Conservation (phyloP, 2,329 filamentous ascomycete genomes). For the Cladophialophora yegresii region DNA sequence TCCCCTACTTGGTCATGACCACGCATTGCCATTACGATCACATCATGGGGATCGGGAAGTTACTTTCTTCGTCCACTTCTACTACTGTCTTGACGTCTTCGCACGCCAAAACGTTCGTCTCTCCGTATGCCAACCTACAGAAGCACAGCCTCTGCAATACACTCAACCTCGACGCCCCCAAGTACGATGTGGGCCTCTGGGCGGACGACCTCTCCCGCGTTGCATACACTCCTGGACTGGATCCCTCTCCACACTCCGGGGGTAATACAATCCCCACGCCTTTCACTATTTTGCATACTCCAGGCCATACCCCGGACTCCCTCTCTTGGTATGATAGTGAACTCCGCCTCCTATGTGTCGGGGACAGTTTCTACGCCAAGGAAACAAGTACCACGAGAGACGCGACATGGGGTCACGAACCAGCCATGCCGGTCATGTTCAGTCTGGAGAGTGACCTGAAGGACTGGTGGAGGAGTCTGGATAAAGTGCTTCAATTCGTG, state of each 20-base stretch:
- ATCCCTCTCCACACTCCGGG: background rate
- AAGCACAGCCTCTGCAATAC: constrained; percentile 30
- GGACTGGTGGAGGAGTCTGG: constrained; percentile 24
- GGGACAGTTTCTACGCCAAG: constrained; percentile 35
- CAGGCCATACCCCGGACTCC: constrained; percentile 36
- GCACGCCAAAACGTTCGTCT: constrained; percentile 25
- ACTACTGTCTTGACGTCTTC: constrained; percentile 33
- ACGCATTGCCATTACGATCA: constrained; percentile 38
- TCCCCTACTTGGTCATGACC: constrained; percentile 32
- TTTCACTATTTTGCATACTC: constrained; percentile 30
- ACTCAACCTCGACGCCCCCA: constrained; percentile 26
- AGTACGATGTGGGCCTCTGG: constrained; percentile 30
- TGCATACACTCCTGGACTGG: background rate
- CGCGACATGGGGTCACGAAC: constrained; percentile 29
- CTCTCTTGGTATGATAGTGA: constrained; percentile 35
- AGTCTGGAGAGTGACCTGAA: constrained; percentile 21
- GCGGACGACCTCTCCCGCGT: constrained; percentile 27
- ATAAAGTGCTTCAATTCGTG: constrained; percentile 26
- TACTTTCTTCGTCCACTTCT: constrained; percentile 14
- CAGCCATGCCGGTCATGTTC: constrained; percentile 35
- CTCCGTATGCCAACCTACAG: constrained; percentile 33
- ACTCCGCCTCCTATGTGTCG: constrained; percentile 28
- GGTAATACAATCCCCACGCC: constrained; percentile 13
- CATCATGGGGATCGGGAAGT: constrained; percentile 41
- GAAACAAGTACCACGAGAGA: constrained; percentile 22